phyloP scores from a whole-genome alignment of 108 stramenopile genomes.

The Halocafeteria seosinensis region DNA sequence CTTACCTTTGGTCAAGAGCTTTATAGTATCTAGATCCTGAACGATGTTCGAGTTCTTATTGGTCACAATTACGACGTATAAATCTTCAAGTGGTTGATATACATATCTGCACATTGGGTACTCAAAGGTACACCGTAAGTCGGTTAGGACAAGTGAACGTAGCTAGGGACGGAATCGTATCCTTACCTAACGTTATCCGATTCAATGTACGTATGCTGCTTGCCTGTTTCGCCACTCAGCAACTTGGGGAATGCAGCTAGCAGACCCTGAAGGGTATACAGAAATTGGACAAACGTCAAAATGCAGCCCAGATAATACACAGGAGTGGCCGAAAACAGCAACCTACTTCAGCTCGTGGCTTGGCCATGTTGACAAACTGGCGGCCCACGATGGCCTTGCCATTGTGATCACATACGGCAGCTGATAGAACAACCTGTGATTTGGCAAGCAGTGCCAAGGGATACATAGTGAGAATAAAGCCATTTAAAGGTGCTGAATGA shows the following conservation, averaged over 20 bases:
- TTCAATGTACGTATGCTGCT: constrained; percentile 90
- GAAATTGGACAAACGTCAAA: neutral
- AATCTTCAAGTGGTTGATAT: constrained; percentile 87
- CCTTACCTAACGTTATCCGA: constrained; percentile 73
- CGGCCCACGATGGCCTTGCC: constrained; percentile 70
- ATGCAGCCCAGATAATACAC: neutral
- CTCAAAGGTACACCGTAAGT: too few species aligned
- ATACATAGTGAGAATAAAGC: too few species aligned
- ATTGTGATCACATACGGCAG: too few species aligned
- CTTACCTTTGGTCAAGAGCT: constrained; percentile 84
- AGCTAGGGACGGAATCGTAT: neutral
- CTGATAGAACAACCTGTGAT: too few species aligned
- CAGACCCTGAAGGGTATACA: constrained; percentile 39
- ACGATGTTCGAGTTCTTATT: constrained; percentile 88
- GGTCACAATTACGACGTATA: constrained; percentile 84
- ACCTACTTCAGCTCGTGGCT: constrained; percentile 61
- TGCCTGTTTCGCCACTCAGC: constrained; percentile 49
- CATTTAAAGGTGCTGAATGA: too few species aligned
- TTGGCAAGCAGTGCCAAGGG: too few species aligned
- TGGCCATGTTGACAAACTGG: constrained; percentile 98
- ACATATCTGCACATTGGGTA: constrained; percentile 77
- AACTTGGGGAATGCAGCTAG: constrained; percentile 98
- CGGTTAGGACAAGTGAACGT: too few species aligned
- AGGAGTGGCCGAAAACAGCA: neutral
- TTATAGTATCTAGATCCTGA: constrained; percentile 86